A percentile compares a stretch with the other conserved stretches of the same genome.
Conservation (phyloP, 805 yeast genomes). For the Kazachstania psychrophila region DNA sequence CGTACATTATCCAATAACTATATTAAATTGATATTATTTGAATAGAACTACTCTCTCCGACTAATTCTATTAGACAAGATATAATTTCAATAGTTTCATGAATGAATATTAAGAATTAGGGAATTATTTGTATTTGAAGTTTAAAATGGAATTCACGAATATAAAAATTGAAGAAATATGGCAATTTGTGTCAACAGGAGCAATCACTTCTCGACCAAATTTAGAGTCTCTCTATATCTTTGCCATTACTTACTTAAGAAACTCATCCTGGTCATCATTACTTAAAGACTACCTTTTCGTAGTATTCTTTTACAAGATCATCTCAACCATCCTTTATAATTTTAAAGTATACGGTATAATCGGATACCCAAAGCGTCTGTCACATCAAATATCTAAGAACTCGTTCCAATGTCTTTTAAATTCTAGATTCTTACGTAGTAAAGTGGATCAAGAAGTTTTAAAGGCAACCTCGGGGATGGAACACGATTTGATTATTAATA, state of each 20-base stretch:
- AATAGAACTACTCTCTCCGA: too few species aligned
- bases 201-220: too few species aligned
- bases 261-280: slow-evolving; percentile 9
- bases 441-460: slow-evolving; percentile 53
- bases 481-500: slow-evolving; percentile 45
- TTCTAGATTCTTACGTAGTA: slow-evolving; percentile 45
- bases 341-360: slow-evolving; percentile 35
- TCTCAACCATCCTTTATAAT: slow-evolving; percentile 8
- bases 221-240: neutral
- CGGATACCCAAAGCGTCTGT: slow-evolving; percentile 20
- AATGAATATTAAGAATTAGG: too few species aligned
- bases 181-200: too few species aligned
- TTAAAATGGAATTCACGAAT: too few species aligned
- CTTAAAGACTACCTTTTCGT: slow-evolving; percentile 22
- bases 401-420: slow-evolving; percentile 30
- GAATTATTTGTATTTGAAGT: too few species aligned
- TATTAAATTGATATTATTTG: too few species aligned
- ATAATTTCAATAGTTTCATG: too few species aligned
- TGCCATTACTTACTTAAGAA: slow-evolving; percentile 1
- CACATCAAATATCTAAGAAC: slow-evolving; percentile 13
- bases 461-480: slow-evolving; percentile 45
- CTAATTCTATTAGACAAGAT: too few species aligned
- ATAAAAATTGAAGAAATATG: too few species aligned
- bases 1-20: too few species aligned
- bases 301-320: slow-evolving; percentile 8